Evolutionary conservation across 1,284 basidiomycete genomes (phyloP), one percentile per base, ranked within the genome.

Genomic region (Rhodotorula sp.): DNA sequence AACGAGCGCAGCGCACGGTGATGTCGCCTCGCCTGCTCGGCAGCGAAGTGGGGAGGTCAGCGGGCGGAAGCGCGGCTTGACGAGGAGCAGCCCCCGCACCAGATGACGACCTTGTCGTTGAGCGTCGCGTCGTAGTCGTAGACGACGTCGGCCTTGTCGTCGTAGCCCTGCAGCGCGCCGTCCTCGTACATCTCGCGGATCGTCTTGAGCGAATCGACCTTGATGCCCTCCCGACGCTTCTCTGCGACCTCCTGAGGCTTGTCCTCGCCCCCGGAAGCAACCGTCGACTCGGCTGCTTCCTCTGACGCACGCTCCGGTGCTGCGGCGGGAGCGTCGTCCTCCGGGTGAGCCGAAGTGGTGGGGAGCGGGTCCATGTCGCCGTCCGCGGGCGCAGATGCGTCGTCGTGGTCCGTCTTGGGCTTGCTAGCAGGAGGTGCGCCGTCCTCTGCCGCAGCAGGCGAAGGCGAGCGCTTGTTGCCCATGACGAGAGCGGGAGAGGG

Each of bases 21-120:
- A 93, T 91, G 80, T 92, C 89, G 53, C 89, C 90, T 78, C 89
- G 87, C 78, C 91, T 91, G 77, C 48, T 53, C 1, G 42, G 23
- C 44, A 14, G n/a, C 42, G 61, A 48, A 12, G 25, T 9, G 7
- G 27, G 46, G 16, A 57, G 44, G 17, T 34, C 44, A 34, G 55
- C 25, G 34, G 12, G 21, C 10, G 17, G 27, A 21, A 27, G 5
- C 19, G 41, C 7, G 7, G n/a, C n/a, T n/a, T n/a, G 27, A 19
- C 48, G 21, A 12, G 16, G 16, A 41, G n/a, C 8, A 53, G 41
- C 4, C 17, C 9, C 12, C 76, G 50, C 42, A 77, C 77, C 77
- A 78, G 42, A 78, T 50, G 52, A 59, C 55, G 42, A 77, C 57
- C 61, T 74, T 78, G 54, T 71, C 70, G 61, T 77, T 77, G 7